A percentile compares a stretch with the other conserved stretches of the same genome.
Conservation (phyloP, 176 grass and related monocot genomes). For the Aegilops tauschii region DNA sequence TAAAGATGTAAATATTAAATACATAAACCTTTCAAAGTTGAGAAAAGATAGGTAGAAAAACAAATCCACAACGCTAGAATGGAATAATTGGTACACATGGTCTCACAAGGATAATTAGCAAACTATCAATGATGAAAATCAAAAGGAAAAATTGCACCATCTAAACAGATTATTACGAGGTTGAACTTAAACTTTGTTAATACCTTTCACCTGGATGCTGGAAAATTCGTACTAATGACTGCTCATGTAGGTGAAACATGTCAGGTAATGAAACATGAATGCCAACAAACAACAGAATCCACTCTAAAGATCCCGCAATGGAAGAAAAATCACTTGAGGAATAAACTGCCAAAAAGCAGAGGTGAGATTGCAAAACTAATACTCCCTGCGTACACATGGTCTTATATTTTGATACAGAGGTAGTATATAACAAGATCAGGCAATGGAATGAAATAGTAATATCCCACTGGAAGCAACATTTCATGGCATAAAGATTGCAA, state of each 20-base stretch:
- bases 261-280: neutral
- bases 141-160: neutral
- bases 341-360: neutral
- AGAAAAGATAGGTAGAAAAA: neutral
- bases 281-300: neutral
- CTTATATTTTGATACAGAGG: too few relatives aligned
- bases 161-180: neutral
- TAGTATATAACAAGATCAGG: constrained; percentile 5
- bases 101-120: neutral
- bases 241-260: neutral
- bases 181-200: neutral
- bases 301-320: neutral
- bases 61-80: constrained; percentile 1
- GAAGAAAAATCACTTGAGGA: neutral
- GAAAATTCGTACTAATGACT: constrained; percentile 1
- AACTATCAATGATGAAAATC: neutral
- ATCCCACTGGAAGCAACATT: neutral
- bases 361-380: neutral
- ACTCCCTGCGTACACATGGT: too few relatives aligned
- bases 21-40: neutral
- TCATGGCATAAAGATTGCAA: neutral
- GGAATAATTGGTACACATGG: neutral
- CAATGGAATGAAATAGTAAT: neutral
- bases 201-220: neutral
- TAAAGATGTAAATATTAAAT: neutral